These are phyloP conservation scores for Mortierella sp. DNA, from an alignment of 371 early-diverging fungal genomes.

Conservation along the genomic window DNA sequence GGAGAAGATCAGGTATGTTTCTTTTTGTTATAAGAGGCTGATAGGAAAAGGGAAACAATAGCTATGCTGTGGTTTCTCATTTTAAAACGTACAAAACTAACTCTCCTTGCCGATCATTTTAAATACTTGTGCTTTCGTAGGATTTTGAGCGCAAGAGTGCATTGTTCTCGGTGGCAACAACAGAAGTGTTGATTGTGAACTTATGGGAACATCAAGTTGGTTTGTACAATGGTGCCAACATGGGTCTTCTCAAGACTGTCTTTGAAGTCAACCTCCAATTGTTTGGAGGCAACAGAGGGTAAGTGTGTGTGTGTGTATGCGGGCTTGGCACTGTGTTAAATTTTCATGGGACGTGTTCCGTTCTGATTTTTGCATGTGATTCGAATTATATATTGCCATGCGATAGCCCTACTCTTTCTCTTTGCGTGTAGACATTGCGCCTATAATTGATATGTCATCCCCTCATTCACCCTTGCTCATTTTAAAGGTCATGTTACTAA, in stretches of 20 bases:
- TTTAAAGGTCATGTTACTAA: neutral
- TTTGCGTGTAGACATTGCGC: neutral
- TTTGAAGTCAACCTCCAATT: constrained; percentile 98
- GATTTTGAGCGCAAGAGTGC: constrained; percentile 99
- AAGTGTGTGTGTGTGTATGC: constrained; percentile 10
- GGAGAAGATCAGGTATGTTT: constrained; percentile 95
- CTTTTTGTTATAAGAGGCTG: too few species aligned
- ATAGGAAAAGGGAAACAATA: too few species aligned
- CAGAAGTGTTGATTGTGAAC: constrained; percentile 96
- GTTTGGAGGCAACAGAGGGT: constrained; percentile 81
- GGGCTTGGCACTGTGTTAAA: neutral
- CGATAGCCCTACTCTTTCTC: neutral
- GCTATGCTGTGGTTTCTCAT: too few species aligned
- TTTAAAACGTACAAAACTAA: too few species aligned
- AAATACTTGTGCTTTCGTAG: too few species aligned
- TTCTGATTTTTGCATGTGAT: constrained; percentile 10
- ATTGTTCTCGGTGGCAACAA: constrained; percentile 95
- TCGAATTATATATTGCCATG: neutral
- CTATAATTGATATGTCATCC: neutral
- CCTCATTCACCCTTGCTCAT: neutral
- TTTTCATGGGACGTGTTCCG: neutral
- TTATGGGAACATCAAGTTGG: constrained; percentile 99
- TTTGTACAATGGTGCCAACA: constrained; percentile 98
- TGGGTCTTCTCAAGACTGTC: constrained; percentile 98
- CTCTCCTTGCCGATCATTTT: too few species aligned